Evolutionary conservation across 2,329 filamentous ascomycete genomes (phyloP), one percentile per base, ranked within the genome.

Genomic region (Camillea tinctor): DNA sequence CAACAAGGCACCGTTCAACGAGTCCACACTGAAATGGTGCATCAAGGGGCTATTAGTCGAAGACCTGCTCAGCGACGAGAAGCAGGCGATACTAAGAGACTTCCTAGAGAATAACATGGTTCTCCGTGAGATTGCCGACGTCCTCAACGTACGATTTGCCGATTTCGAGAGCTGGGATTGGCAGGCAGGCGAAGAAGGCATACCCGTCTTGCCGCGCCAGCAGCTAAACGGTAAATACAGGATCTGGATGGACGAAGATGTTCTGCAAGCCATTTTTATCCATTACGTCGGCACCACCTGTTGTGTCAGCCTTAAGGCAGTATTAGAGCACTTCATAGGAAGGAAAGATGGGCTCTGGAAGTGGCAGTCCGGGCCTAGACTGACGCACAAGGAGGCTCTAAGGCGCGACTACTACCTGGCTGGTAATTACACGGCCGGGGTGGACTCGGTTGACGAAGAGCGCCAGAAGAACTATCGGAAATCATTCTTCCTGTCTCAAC

Each of bases 231-330:
- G 78, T 1, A 79, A 78, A 59, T 80, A 78, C 60, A 72, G 76
- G 1, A 77, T 79, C 56, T 78, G 77, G 74, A 76, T 78, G 69
- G 77, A 80, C 58, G 77, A 80, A 57, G 77, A 80, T 54, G 73
- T 80, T 11, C 67, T 80, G 17, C 77, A 80, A 61, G 73, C 76
- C n/a, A 74, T 80, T 13, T 79, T 80, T 58, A 71, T 78, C 15
- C 76, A 80, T 56, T 78, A 74, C 58, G 76, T 80, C 44, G 76
- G 75, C 1, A 69, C 76, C 24, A 63, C 65, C 19, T 69, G 77
- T 60, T 76, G 73, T 56, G 69, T 71, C 9, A 53, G 71, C 1
- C 59, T 73, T 20, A 76, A 75, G 52, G 23, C 55, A 1, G 54
- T 57, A 1, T 67, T 77, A 19, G 66, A 60, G 36, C 20, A 8